Evolutionary conservation across 768 basidiomycete genomes (phyloP).

Genomic region (Hortiboletus flavorubellus): DNA sequence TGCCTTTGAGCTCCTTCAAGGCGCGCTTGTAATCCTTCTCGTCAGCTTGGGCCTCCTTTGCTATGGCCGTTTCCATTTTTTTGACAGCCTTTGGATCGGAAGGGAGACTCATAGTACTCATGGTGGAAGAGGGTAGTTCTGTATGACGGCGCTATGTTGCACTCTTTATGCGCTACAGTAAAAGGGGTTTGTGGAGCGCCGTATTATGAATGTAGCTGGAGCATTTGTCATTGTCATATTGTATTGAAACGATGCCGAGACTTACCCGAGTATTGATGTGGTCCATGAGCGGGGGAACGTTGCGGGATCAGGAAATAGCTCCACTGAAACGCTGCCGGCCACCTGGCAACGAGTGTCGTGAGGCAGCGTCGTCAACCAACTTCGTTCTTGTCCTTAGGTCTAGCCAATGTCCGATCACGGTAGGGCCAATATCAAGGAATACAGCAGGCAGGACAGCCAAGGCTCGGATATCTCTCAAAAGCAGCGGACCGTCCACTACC

Average conservation of each 20-base stretch:
- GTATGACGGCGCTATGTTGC: neutral
- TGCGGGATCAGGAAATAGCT: constrained; percentile 11
- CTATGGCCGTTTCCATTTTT: constrained; percentile 43
- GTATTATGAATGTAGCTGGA: neutral
- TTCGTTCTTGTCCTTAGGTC: constrained; percentile 8
- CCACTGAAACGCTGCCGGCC: constrained; percentile 10
- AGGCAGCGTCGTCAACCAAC: constrained; percentile 17
- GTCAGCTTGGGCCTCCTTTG: constrained; percentile 51
- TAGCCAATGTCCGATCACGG: constrained; percentile 20
- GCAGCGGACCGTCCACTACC: constrained; percentile 51
- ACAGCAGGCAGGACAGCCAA: constrained; percentile 10
- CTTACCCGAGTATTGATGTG: neutral
- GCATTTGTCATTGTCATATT: constrained; percentile 3
- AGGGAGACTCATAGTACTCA: constrained; percentile 29
- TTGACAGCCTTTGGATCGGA: constrained; percentile 30
- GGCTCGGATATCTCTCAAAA: constrained; percentile 12
- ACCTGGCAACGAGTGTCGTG: constrained; percentile 11
- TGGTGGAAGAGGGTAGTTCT: constrained; percentile 4
- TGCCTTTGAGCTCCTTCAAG: constrained; percentile 48
- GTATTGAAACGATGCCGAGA: neutral
- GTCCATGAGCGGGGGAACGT: no score
- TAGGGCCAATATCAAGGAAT: neutral
- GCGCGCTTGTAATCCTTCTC: constrained; percentile 48
- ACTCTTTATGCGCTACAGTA: neutral
- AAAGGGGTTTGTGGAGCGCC: constrained; percentile 9